Evolutionary conservation across 148 eudicot genomes (phyloP).

Genomic region (Cornus suecica): DNA sequence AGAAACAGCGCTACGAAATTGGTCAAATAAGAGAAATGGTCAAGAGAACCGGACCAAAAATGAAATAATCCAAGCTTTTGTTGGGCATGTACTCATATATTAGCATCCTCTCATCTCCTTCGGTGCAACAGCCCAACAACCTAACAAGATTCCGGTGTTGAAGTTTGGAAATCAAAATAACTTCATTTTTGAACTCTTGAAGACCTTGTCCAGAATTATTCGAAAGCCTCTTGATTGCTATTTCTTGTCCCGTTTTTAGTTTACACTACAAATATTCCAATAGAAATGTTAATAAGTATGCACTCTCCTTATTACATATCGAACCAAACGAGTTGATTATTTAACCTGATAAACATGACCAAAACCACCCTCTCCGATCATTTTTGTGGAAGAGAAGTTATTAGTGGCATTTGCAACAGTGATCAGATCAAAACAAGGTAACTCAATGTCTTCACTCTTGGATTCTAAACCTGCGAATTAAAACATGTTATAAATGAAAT

Average conservation of each 20-base stretch:
- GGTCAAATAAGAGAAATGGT: background rate
- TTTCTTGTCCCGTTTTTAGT: background rate
- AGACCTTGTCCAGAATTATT: background rate
- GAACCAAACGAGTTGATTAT: background rate
- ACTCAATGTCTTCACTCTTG: background rate
- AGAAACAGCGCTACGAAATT: background rate
- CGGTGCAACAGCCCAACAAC: background rate
- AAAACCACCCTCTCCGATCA: background rate
- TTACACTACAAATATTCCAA: background rate
- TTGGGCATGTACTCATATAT: background rate
- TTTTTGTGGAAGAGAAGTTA: background rate
- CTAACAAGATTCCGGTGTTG: background rate
- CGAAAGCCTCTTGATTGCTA: background rate
- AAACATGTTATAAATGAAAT: background rate
- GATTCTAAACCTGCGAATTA: background rate
- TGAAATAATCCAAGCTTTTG: background rate
- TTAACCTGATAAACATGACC: background rate
- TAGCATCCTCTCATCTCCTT: background rate
- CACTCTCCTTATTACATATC: background rate
- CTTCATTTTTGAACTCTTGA: background rate
- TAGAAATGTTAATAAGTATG: background rate
- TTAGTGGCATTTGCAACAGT: background rate
- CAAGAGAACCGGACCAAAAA: background rate
- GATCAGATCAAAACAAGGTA: background rate
- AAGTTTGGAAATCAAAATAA: background rate